Conservation (phyloP, 2,329 filamentous ascomycete genomes). For the Boeremia lycopersici region DNA sequence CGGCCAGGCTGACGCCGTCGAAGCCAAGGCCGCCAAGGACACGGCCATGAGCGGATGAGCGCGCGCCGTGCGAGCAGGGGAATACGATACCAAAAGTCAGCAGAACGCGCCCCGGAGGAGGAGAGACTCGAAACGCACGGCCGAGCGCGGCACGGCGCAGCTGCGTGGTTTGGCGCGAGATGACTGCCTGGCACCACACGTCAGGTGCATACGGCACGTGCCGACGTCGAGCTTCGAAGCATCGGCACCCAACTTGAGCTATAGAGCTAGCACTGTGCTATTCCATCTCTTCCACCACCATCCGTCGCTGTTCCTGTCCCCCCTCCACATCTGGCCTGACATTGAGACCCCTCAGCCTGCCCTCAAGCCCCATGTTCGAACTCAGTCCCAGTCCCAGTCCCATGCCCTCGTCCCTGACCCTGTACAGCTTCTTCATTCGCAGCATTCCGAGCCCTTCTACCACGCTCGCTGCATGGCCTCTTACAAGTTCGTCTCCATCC, state of each 20-base stretch:
- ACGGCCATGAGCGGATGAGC: slow-evolving; percentile 49
- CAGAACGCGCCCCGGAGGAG: background rate
- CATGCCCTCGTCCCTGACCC: slow-evolving; percentile 37
- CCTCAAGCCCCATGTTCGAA: slow-evolving; percentile 38
- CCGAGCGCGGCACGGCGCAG: background rate
- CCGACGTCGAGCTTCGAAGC: background rate
- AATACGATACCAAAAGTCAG: background rate
- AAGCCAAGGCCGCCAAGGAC: slow-evolving; percentile 51
- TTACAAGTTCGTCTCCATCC: slow-evolving; percentile 72
- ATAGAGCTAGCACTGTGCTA: slow-evolving; percentile 40
- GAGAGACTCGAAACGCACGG: slow-evolving; percentile 9
- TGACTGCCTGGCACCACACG: background rate
- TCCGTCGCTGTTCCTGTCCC: slow-evolving; percentile 38
- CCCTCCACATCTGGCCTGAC: slow-evolving; percentile 41
- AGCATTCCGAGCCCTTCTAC: slow-evolving; percentile 69
- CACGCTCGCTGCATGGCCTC: slow-evolving; percentile 70
- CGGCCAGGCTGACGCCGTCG: slow-evolving; percentile 58
- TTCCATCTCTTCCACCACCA: slow-evolving; percentile 65
- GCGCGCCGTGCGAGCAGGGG: background rate
- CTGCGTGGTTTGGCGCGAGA: slow-evolving; percentile 12
- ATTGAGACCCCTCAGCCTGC: slow-evolving; percentile 53
- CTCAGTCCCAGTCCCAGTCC: slow-evolving; percentile 21
- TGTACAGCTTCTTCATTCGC: slow-evolving; percentile 60
- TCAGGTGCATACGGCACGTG: background rate
- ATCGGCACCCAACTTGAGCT: background rate